Percentiles rank a stretch among this genome's conserved stretches.
phyloP scores from a whole-genome alignment of 441 rosid species.

The Monsonia emarginata region DNA sequence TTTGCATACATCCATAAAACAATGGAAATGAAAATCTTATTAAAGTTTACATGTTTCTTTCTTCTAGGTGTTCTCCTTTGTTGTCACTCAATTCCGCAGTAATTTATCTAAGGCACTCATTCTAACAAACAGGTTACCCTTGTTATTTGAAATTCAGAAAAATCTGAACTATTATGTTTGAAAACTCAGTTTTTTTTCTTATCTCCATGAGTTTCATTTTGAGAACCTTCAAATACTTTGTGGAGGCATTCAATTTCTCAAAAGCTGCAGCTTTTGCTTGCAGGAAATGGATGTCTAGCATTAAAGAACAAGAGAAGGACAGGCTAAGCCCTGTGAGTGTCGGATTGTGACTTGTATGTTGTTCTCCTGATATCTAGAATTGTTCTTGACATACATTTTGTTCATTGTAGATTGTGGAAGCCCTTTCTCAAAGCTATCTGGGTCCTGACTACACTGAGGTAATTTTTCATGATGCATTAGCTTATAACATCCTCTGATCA shows the following conservation, averaged over 20 bases:
- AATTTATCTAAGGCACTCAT: conserved; percentile 66
- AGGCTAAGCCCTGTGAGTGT: conserved; percentile 68
- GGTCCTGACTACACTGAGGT: conserved; percentile 96
- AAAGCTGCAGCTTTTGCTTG: conserved; percentile 14
- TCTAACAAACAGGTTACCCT: conserved; percentile 61
- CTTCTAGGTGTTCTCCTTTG: conserved; percentile 53
- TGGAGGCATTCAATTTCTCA: neutral
- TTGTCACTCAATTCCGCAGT: conserved; percentile 70
- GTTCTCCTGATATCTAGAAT: conserved; percentile 5
- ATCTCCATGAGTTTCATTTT: conserved; percentile 2
- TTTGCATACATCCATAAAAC: neutral
- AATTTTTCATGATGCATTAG: conserved; percentile 12
- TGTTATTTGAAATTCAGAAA: conserved; percentile 7
- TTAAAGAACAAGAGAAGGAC: conserved; percentile 70
- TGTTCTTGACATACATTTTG: conserved; percentile 4
- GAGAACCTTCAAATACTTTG: neutral
- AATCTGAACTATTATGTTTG: neutral
- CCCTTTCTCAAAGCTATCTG: conserved; percentile 58
- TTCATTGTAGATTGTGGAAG: conserved; percentile 64
- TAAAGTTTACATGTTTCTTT: conserved; percentile 7
- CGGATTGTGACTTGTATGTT: conserved; percentile 11
- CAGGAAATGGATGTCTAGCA: conserved; percentile 80
- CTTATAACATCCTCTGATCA: conserved; percentile 8
- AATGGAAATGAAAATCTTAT: conserved; percentile 1
- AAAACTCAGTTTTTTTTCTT: conserved; percentile 1